phyloP scores from a whole-genome alignment of 2,329 filamentous ascomycete genomes.

The Hypoxylon sp. region DNA sequence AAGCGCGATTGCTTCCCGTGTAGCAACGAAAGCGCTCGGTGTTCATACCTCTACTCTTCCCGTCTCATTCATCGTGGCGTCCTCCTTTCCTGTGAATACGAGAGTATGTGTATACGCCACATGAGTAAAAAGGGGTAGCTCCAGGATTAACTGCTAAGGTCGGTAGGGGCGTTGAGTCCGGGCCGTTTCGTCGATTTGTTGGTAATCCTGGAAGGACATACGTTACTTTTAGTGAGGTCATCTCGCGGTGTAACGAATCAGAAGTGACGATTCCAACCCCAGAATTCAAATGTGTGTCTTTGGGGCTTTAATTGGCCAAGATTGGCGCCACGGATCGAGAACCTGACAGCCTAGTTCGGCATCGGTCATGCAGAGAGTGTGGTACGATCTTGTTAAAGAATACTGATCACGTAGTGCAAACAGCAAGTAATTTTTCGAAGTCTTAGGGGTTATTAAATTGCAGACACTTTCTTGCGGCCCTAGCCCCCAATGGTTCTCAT shows the following conservation, averaged over 20 bases:
- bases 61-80: neutral
- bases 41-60: neutral
- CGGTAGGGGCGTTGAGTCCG: neutral
- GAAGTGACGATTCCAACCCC: constrained; percentile 23
- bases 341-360: constrained; percentile 4
- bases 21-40: neutral
- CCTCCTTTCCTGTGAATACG: constrained; percentile 23
- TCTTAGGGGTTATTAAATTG: neutral
- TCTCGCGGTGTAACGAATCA: constrained; percentile 34
- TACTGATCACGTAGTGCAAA: neutral
- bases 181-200: constrained; percentile 22
- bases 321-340: constrained; percentile 35
- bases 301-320: constrained; percentile 32
- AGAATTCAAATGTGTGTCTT: constrained; percentile 29
- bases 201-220: constrained; percentile 18
- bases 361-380: constrained; percentile 1
- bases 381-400: constrained; percentile 14
- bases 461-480: neutral
- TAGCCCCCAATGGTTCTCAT: neutral
- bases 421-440: neutral
- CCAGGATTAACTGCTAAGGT: neutral
- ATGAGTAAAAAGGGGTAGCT: constrained; percentile 22
- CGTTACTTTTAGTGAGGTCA: constrained; percentile 43
- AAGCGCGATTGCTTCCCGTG: neutral
- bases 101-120: neutral